Conservation (phyloP, 352 stramenopile genomes). For the Globisporangium lucens region DNA sequence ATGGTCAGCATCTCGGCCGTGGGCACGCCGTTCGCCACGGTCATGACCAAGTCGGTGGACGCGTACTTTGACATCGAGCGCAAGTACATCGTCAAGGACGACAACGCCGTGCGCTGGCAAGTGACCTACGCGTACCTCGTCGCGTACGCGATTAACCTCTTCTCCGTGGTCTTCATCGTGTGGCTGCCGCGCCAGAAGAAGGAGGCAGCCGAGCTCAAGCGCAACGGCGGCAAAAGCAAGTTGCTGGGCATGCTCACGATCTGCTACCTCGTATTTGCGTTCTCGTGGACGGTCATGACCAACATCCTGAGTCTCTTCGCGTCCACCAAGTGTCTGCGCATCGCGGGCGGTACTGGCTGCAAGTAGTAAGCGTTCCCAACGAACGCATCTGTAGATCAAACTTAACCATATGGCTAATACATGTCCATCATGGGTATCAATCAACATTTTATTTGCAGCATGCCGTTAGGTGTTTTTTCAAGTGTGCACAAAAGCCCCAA, state of each 20-base stretch:
- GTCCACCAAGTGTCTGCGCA: conserved; percentile 49
- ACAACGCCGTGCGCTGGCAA: conserved; percentile 39
- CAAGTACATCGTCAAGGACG: conserved; percentile 39
- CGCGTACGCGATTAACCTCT: conserved; percentile 51
- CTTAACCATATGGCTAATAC: not conserved
- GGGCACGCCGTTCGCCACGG: conserved; percentile 43
- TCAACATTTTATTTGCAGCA: too few relatives aligned
- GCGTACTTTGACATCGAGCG: conserved; percentile 51
- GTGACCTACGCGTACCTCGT: conserved; percentile 57
- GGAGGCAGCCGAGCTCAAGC: conserved; percentile 42
- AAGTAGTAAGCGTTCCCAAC: not conserved
- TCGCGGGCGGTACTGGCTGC: conserved; percentile 45
- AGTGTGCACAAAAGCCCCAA: too few relatives aligned
- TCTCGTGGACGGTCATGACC: conserved; percentile 58
- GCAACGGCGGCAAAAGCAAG: conserved; percentile 37
- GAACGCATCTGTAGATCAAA: not conserved
- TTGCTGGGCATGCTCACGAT: conserved; percentile 32
- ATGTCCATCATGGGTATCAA: not conserved
- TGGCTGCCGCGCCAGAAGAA: conserved; percentile 51
- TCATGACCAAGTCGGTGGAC: conserved; percentile 58
- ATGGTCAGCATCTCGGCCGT: conserved; percentile 42
- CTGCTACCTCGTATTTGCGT: conserved; percentile 39
- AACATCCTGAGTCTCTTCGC: conserved; percentile 54
- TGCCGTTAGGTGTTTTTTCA: too few relatives aligned
- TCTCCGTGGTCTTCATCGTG: conserved; percentile 42